phyloP scores from a whole-genome alignment of 1,139 yeast species.

The Diutina neorugosa region DNA sequence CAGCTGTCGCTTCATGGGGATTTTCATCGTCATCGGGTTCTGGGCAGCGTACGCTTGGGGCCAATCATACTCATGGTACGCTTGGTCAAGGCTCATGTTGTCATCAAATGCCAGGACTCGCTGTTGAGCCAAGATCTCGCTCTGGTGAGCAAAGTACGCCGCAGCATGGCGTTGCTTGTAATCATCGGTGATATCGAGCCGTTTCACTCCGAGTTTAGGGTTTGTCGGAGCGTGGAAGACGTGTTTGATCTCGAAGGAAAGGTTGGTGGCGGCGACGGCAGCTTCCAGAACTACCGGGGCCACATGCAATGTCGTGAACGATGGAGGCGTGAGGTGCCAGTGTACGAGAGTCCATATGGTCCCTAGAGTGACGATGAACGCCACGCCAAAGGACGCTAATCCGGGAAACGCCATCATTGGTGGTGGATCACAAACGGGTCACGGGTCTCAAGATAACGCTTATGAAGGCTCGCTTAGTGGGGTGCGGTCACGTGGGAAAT shows the following conservation, averaged over 20 bases:
- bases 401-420: background rate
- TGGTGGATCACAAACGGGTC: background rate
- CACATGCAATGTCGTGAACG: background rate
- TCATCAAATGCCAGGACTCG: slow-evolving; percentile 3
- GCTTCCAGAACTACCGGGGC: background rate
- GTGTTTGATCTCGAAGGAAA: slow-evolving; percentile 25
- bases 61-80: slow-evolving; percentile 26
- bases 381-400: background rate
- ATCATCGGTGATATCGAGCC: slow-evolving; percentile 35
- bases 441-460: background rate
- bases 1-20: slow-evolving; percentile 15
- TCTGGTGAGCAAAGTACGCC: slow-evolving; percentile 4
- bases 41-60: slow-evolving; percentile 19
- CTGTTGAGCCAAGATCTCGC: background rate
- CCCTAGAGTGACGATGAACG: background rate
- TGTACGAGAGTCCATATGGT: background rate
- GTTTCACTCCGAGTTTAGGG: slow-evolving; percentile 20
- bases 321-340: background rate
- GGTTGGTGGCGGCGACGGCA: background rate
- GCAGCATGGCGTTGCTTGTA: slow-evolving; percentile 12
- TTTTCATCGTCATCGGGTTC: slow-evolving; percentile 32
- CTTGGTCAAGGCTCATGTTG: slow-evolving; percentile 14
- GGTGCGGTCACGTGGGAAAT: background rate
- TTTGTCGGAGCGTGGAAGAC: slow-evolving; percentile 44
- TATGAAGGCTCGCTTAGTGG: background rate